Conservation (phyloP, 2,329 filamentous ascomycete genomes). For the Penicillium janthinellum region DNA sequence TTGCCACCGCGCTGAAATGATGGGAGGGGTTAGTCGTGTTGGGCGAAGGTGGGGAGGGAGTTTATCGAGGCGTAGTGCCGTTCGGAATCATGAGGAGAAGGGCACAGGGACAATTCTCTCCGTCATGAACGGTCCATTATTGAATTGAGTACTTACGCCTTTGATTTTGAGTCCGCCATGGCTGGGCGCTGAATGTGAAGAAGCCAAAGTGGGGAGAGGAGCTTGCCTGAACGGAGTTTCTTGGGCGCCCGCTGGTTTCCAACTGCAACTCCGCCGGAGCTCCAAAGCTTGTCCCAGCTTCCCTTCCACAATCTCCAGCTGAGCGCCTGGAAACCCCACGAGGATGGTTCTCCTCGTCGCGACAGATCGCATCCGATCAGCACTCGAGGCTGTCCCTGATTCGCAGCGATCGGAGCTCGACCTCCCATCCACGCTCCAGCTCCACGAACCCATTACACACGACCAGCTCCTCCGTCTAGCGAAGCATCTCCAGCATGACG, state of each 20-base stretch:
- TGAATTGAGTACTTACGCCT: constrained; percentile 26
- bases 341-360: constrained; percentile 47
- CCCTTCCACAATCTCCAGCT: neutral
- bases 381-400: constrained; percentile 40
- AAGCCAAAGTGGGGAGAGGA: constrained; percentile 29
- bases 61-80: neutral
- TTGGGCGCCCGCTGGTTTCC: constrained; percentile 26
- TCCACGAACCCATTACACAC: constrained; percentile 45
- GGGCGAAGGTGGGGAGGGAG: neutral
- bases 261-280: constrained; percentile 9
- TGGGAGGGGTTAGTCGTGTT: constrained; percentile 25
- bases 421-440: constrained; percentile 33
- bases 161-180: constrained; percentile 37
- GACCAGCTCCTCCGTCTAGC: constrained; percentile 43
- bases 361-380: constrained; percentile 43
- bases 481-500: constrained; percentile 28
- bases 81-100: neutral
- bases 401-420: constrained; percentile 36
- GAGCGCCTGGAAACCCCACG: neutral
- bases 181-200: constrained; percentile 19
- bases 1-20: constrained; percentile 26
- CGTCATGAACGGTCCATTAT: neutral
- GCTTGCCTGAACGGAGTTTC: constrained; percentile 25
- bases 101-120: neutral
- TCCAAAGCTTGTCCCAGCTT: constrained; percentile 3